A percentile compares a stretch with the other conserved stretches of the same genome.
Evolutionary conservation across 2,329 filamentous ascomycete species (phyloP).

Genomic region (Colletotrichum noveboracense): DNA sequence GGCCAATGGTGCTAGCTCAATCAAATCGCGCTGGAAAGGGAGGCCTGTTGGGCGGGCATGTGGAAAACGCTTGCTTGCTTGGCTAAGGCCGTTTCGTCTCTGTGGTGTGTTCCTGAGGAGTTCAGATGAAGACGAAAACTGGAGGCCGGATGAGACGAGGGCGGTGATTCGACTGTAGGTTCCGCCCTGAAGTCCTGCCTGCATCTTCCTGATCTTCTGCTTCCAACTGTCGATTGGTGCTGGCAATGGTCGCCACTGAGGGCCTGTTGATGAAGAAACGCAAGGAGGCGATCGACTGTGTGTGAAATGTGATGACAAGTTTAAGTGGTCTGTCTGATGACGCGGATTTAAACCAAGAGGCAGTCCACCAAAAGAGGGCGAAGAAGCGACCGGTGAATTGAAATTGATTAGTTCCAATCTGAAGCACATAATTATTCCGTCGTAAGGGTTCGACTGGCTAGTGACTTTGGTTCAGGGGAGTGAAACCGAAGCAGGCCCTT

Average conservation of each 20-base stretch:
- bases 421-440: neutral
- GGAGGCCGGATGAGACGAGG: neutral
- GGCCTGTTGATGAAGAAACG: neutral
- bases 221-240: neutral
- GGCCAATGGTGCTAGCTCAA: neutral
- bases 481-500: neutral
- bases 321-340: neutral
- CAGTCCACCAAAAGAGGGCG: neutral
- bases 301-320: neutral
- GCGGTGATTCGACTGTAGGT: neutral
- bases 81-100: conserved; percentile 16
- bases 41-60: neutral
- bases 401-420: neutral
- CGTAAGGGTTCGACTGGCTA: neutral
- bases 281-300: neutral
- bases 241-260: neutral
- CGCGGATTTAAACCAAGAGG: neutral
- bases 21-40: neutral
- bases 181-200: neutral
- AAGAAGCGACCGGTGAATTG: neutral
- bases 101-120: neutral
- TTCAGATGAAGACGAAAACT: conserved; percentile 7
- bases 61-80: neutral
- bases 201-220: neutral
- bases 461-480: neutral